These are phyloP conservation scores for Fusarium sp. DNA, from an alignment of 2,329 filamentous ascomycete species.

Conservation along the genomic window DNA sequence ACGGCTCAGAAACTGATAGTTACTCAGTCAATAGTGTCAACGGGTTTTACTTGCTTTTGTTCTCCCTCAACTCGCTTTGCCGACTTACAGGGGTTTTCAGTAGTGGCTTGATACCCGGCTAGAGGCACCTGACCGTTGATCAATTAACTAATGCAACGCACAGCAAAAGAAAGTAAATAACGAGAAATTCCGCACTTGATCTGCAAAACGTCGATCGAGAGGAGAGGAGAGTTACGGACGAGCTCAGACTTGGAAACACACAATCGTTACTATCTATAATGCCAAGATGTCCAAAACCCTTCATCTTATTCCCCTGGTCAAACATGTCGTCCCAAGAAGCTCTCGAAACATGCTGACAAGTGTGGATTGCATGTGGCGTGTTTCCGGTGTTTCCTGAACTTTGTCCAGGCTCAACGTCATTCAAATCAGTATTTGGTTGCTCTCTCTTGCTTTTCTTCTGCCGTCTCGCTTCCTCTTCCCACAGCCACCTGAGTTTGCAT, in stretches of 20 bases:
- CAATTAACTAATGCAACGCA: conserved; percentile 16
- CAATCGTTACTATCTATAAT: conserved; percentile 5
- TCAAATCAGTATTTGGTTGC: not conserved
- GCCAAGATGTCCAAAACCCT: conserved; percentile 10
- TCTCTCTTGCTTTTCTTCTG: conserved; percentile 19
- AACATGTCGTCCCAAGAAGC: not conserved
- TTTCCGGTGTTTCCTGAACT: conserved; percentile 22
- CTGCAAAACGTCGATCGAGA: conserved; percentile 29
- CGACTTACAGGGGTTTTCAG: conserved; percentile 11
- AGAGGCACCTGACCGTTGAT: conserved; percentile 19
- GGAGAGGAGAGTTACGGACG: not conserved
- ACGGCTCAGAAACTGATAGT: conserved; percentile 4
- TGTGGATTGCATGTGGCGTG: conserved; percentile 13
- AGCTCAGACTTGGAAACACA: conserved; percentile 1
- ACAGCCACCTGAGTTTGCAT: conserved; percentile 12
- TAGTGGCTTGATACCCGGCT: conserved; percentile 16
- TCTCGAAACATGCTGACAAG: conserved; percentile 18
- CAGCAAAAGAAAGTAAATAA: conserved; percentile 10
- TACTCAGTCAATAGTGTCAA: not conserved
- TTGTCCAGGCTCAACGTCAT: conserved; percentile 21
- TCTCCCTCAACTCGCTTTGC: not conserved
- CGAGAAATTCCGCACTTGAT: conserved; percentile 26
- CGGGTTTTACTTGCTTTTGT: conserved; percentile 12
- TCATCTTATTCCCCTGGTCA: conserved; percentile 1
- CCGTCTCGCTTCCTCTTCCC: conserved; percentile 25